phyloP scores from a whole-genome alignment of 495 filamentous ascomycete species.

The Tuber borchii region DNA sequence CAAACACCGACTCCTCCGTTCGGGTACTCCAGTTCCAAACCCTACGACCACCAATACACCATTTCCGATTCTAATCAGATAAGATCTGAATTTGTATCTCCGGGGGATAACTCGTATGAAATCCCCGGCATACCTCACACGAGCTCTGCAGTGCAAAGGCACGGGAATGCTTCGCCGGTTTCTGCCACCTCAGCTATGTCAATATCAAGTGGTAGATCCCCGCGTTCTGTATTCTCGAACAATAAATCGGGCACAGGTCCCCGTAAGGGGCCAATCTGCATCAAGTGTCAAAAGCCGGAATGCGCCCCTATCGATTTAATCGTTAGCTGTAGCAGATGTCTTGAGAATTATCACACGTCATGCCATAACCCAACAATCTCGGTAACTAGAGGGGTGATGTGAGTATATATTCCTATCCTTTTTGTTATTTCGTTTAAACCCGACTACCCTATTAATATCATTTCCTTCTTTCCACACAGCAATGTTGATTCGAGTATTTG shows the following conservation, averaged over 20 bases:
- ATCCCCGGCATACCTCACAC: not conserved
- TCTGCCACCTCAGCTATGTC: constrained; percentile 30
- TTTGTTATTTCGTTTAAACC: constrained; percentile 4
- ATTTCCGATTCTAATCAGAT: not conserved
- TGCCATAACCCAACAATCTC: constrained; percentile 30
- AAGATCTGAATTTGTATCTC: not conserved
- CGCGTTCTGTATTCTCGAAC: constrained; percentile 5
- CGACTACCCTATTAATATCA: not conserved
- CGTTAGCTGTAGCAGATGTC: constrained; percentile 24
- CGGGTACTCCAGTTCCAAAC: not conserved
- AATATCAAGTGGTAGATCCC: constrained; percentile 31
- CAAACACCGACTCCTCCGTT: not conserved
- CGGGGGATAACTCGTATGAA: not conserved
- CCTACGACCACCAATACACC: not conserved
- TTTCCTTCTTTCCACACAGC: constrained; percentile 4
- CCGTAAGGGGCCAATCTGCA: constrained; percentile 7
- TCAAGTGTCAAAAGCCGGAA: constrained; percentile 24
- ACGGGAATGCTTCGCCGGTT: not conserved
- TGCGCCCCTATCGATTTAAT: constrained; percentile 13
- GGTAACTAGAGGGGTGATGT: constrained; percentile 17
- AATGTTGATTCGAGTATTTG: constrained; percentile 20
- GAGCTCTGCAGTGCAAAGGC: not conserved
- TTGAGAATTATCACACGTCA: constrained; percentile 25
- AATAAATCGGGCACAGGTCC: not conserved
- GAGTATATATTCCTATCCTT: constrained; percentile 9